These are phyloP conservation scores for Candida sanyaensis DNA, from an alignment of 1,139 yeast species.

Conservation along the genomic window DNA sequence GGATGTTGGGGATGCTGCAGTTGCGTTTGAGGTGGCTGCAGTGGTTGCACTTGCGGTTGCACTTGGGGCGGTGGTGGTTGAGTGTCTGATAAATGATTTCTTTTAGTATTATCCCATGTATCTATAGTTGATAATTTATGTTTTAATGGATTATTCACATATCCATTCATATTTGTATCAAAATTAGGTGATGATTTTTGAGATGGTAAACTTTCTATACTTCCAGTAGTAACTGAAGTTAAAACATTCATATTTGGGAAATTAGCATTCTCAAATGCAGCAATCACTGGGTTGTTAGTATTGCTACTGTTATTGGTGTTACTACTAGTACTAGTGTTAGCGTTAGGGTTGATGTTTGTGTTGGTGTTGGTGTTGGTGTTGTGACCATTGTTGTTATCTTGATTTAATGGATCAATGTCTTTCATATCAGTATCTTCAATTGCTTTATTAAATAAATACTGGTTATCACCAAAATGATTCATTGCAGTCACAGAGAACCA, in stretches of 20 bases:
- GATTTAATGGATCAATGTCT: background rate
- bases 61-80: slow-evolving; percentile 3
- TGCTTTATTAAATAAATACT: background rate
- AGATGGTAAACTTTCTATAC: background rate
- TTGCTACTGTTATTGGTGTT: background rate
- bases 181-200: background rate
- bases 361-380: background rate
- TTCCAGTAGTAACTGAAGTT: background rate
- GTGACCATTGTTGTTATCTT: too few species aligned
- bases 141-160: slow-evolving; percentile 2
- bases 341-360: too few species aligned
- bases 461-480: background rate
- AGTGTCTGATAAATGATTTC: background rate
- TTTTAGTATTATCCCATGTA: slow-evolving; percentile 4
- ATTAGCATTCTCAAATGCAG: background rate
- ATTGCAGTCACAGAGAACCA: slow-evolving; percentile 6
- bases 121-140: slow-evolving; percentile 6
- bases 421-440: slow-evolving; percentile 1
- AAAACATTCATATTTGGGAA: background rate
- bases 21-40: too few species aligned
- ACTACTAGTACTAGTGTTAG: too few species aligned
- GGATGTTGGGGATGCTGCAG: background rate
- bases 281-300: background rate
- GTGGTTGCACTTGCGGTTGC: background rate
- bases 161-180: background rate